Evolutionary conservation across 2,329 filamentous ascomycete species (phyloP).

Genomic region (Aspergillus aculeatus): DNA sequence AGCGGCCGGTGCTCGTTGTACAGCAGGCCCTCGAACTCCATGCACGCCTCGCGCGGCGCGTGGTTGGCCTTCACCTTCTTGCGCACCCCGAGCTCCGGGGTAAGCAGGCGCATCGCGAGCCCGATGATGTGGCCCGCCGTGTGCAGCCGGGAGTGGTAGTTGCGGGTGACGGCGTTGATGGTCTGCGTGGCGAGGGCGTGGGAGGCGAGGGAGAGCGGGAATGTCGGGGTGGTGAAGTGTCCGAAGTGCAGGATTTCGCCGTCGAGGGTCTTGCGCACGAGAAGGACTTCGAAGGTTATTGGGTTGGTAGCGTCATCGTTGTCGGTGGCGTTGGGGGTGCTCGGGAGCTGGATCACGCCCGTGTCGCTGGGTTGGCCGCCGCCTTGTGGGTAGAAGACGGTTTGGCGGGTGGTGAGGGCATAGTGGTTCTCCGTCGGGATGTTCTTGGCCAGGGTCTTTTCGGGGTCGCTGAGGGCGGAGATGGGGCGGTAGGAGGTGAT

Average conservation of each 20-base stretch:
- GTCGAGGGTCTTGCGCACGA: constrained; percentile 26
- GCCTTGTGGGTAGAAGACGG: constrained; percentile 32
- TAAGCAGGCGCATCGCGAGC: constrained; percentile 28
- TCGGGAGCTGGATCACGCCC: constrained; percentile 13
- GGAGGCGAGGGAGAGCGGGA: constrained; percentile 7
- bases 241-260: constrained; percentile 30
- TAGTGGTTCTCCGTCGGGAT: constrained; percentile 15
- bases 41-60: constrained; percentile 26
- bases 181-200: constrained; percentile 23
- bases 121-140: constrained; percentile 33
- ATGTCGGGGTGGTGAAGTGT: not conserved
- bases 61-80: constrained; percentile 33
- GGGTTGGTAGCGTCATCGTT: constrained; percentile 3
- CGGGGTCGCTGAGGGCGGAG: constrained; percentile 20
- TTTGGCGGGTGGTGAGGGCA: constrained; percentile 24
- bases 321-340: not conserved
- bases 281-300: constrained; percentile 22
- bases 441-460: constrained; percentile 23
- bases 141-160: constrained; percentile 31
- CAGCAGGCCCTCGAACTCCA: constrained; percentile 31
- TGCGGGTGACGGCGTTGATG: constrained; percentile 26
- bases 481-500: constrained; percentile 22
- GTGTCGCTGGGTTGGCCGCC: constrained; percentile 29
- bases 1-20: constrained; percentile 29
- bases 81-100: constrained; percentile 18